These are phyloP conservation scores for Adansonia rubrostipa DNA, from an alignment of 441 rosid species.

Conservation along the genomic window DNA sequence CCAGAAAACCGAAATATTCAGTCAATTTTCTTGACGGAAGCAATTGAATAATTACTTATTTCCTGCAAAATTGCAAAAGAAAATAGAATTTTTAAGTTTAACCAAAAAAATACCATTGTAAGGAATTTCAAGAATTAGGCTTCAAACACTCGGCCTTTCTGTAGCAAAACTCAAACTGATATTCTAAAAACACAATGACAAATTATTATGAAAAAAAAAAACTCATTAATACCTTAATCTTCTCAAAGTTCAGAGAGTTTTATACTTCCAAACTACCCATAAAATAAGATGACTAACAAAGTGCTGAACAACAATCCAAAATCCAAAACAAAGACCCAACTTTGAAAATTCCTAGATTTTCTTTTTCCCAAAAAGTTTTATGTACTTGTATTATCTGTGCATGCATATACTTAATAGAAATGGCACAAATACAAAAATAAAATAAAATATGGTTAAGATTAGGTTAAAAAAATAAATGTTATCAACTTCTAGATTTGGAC, in stretches of 20 bases:
- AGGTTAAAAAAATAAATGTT: not conserved
- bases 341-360: not conserved
- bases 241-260: not conserved
- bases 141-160: slow-evolving; percentile 10
- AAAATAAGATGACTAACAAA: not conserved
- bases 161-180: slow-evolving; percentile 7
- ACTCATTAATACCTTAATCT: not conserved
- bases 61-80: not conserved
- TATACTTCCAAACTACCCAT: not conserved
- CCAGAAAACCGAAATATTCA: slow-evolving; percentile 18
- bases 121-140: slow-evolving; percentile 17
- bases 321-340: not conserved
- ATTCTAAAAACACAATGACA: not conserved
- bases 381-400: not conserved
- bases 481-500: not conserved
- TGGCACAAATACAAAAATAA: too few relatives aligned
- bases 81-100: too few relatives aligned
- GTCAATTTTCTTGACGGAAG: slow-evolving; percentile 25
- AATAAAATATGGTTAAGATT: not conserved
- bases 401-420: not conserved
- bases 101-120: slow-evolving; percentile 2
- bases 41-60: not conserved
- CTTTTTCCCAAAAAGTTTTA: too few relatives aligned
- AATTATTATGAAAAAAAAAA: not conserved
- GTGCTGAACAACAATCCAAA: not conserved